phyloP scores from a whole-genome alignment of 1,284 basidiomycete genomes.

The Moniliella sp. region DNA sequence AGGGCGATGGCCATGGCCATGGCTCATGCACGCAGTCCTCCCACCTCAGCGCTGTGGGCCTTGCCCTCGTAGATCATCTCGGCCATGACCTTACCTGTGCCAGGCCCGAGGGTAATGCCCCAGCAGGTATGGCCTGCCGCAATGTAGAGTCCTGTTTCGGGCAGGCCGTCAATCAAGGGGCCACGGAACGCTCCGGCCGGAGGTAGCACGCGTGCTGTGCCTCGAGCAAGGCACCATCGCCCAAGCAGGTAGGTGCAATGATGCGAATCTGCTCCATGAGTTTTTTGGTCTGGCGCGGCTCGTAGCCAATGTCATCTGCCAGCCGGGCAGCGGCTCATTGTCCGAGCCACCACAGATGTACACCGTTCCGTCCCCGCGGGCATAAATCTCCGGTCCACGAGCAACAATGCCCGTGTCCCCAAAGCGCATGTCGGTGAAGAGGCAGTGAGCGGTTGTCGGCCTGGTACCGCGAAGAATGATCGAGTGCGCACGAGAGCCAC shows the following conservation, averaged over 20 bases:
- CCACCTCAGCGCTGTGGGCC: conserved; percentile 38
- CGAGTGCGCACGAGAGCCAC: conserved; percentile 39
- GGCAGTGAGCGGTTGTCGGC: conserved; percentile 34
- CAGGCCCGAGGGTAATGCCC: conserved; percentile 37
- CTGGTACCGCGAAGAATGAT: conserved; percentile 34
- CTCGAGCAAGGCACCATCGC: conserved; percentile 29
- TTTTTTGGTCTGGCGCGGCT: conserved; percentile 31
- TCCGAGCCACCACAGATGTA: conserved; percentile 36
- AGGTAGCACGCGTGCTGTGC: conserved; percentile 41
- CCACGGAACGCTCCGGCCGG: conserved; percentile 34
- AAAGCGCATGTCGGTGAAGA: conserved; percentile 40
- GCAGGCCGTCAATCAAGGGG: conserved; percentile 38
- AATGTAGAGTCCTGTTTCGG: conserved; percentile 37
- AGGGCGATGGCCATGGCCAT: too few species aligned
- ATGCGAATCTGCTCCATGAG: conserved; percentile 37
- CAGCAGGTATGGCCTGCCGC: conserved; percentile 36
- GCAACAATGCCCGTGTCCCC: conserved; percentile 7
- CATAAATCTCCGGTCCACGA: conserved; percentile 17
- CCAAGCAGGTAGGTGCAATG: conserved; percentile 37
- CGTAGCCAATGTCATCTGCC: conserved; percentile 24
- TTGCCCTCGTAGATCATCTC: conserved; percentile 40
- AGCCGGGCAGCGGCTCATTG: conserved; percentile 30
- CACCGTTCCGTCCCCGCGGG: conserved; percentile 32
- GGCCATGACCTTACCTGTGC: conserved; percentile 39
- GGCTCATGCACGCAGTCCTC: too few species aligned